These are phyloP conservation scores for Cordyceps cicadae DNA, from an alignment of 2,329 filamentous ascomycete genomes.

Conservation along the genomic window DNA sequence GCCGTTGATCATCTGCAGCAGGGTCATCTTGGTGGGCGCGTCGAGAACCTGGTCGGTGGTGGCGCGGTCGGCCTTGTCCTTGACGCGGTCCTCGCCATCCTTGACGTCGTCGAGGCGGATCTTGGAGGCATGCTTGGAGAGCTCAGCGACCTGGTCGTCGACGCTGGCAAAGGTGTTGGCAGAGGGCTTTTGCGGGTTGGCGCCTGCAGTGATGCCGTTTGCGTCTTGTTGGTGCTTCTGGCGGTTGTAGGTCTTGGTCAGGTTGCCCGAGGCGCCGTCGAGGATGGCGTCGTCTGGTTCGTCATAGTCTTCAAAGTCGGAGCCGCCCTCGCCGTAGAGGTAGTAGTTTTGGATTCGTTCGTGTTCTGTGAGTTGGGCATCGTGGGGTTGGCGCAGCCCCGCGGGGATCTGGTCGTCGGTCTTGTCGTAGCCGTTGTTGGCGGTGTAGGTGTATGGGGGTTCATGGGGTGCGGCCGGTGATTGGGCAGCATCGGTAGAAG, in stretches of 20 bases:
- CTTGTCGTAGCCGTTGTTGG: conserved; percentile 36
- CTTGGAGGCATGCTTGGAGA: conserved; percentile 78
- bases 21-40: conserved; percentile 86
- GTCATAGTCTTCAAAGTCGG: conserved; percentile 46
- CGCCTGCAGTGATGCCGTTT: conserved; percentile 11
- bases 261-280: conserved; percentile 53
- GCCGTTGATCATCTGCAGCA: conserved; percentile 92
- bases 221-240: conserved; percentile 57
- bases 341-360: conserved; percentile 32
- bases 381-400: conserved; percentile 23
- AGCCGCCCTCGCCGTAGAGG: conserved; percentile 32
- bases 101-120: conserved; percentile 67
- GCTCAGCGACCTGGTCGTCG: conserved; percentile 79
- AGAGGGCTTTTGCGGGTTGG: conserved; percentile 67
- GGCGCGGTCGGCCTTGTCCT: conserved; percentile 86
- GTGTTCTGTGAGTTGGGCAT: conserved; percentile 15
- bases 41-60: conserved; percentile 94
- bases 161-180: conserved; percentile 73
- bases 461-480: conserved; percentile 36
- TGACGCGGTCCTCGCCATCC: conserved; percentile 46
- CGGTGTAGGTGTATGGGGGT: conserved; percentile 36
- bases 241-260: conserved; percentile 83
- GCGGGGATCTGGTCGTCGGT: conserved; percentile 25
- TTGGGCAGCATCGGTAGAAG: conserved; percentile 7
- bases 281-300: conserved; percentile 46